phyloP scores from a whole-genome alignment of 2,329 filamentous ascomycete species.

The Cladophialophora bantiana region DNA sequence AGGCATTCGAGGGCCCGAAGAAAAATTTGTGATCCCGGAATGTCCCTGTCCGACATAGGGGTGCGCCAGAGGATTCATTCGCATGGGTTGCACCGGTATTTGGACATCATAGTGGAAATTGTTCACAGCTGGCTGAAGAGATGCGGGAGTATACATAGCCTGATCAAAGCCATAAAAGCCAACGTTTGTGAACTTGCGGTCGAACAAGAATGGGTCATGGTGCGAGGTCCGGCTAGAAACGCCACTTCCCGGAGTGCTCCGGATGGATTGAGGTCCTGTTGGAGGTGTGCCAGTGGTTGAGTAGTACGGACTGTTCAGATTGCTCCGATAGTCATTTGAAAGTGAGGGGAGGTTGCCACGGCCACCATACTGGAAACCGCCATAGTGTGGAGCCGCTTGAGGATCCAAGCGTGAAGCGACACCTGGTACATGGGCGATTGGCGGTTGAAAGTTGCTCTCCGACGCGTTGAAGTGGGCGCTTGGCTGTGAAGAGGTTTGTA shows the following conservation, averaged over 20 bases:
- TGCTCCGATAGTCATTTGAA: slow-evolving; percentile 54
- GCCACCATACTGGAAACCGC: slow-evolving; percentile 51
- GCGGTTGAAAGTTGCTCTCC: slow-evolving; percentile 41
- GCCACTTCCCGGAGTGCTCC: slow-evolving; percentile 53
- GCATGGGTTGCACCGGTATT: slow-evolving; percentile 41
- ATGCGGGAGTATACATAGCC: slow-evolving; percentile 35
- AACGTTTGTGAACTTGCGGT: slow-evolving; percentile 58
- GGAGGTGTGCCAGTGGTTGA: slow-evolving; percentile 54
- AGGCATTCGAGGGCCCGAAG: slow-evolving; percentile 20
- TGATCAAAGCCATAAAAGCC: slow-evolving; percentile 42
- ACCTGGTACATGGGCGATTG: slow-evolving; percentile 43
- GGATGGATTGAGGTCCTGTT: slow-evolving; percentile 47
- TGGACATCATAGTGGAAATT: slow-evolving; percentile 47
- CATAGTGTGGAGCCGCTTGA: slow-evolving; percentile 46
- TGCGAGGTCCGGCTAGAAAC: slow-evolving; percentile 48
- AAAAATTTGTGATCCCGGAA: slow-evolving; percentile 12
- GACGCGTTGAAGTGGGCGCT: slow-evolving; percentile 43
- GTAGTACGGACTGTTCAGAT: slow-evolving; percentile 55
- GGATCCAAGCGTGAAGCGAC: slow-evolving; percentile 43
- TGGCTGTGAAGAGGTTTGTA: slow-evolving; percentile 13
- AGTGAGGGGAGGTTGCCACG: slow-evolving; percentile 55
- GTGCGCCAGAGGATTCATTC: slow-evolving; percentile 46
- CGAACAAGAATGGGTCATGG: slow-evolving; percentile 54
- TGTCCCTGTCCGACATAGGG: slow-evolving; percentile 47
- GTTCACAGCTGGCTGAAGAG: slow-evolving; percentile 42